These are phyloP conservation scores for Forsythia viridissima DNA, from an alignment of 257 asterid species.

Conservation along the genomic window DNA sequence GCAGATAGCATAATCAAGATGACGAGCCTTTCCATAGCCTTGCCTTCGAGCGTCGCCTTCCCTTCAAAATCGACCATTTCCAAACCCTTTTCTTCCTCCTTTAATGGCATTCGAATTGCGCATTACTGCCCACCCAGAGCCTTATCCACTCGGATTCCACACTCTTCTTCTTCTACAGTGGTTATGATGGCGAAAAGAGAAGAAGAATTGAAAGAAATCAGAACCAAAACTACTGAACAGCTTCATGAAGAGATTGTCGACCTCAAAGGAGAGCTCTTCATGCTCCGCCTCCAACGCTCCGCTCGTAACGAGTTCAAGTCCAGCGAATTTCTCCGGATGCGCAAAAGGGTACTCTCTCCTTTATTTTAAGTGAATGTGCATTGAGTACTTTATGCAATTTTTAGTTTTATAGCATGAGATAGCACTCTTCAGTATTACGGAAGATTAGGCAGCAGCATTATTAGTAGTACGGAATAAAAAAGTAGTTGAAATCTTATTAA, in stretches of 20 bases:
- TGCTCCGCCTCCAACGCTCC: conserved; percentile 95
- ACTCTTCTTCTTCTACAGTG: conserved; percentile 39
- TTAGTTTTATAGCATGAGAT: background rate
- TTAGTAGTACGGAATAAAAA: no score
- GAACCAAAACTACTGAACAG: conserved; percentile 76
- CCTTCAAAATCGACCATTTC: conserved; percentile 40
- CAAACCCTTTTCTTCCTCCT: conserved; percentile 42
- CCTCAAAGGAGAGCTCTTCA: conserved; percentile 92
- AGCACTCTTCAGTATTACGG: no score
- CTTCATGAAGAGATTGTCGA: conserved; percentile 83
- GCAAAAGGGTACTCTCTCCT: conserved; percentile 62
- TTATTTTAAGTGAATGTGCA: background rate
- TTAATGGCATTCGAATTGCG: conserved; percentile 62
- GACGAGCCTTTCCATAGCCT: conserved; percentile 71
- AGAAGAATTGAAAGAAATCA: conserved; percentile 78
- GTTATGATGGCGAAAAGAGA: conserved; percentile 82
- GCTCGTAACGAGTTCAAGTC: conserved; percentile 91
- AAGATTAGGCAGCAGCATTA: no score
- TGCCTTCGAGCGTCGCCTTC: conserved; percentile 44
- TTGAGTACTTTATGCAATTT: background rate
- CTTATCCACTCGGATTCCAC: conserved; percentile 22
- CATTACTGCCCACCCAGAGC: conserved; percentile 46
- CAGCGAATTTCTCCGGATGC: conserved; percentile 89
- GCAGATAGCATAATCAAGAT: conserved; percentile 19
- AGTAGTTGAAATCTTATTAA: no score